Evolutionary conservation across 1,284 basidiomycete species (phyloP).

Genomic region (Entoloma clypeatum): DNA sequence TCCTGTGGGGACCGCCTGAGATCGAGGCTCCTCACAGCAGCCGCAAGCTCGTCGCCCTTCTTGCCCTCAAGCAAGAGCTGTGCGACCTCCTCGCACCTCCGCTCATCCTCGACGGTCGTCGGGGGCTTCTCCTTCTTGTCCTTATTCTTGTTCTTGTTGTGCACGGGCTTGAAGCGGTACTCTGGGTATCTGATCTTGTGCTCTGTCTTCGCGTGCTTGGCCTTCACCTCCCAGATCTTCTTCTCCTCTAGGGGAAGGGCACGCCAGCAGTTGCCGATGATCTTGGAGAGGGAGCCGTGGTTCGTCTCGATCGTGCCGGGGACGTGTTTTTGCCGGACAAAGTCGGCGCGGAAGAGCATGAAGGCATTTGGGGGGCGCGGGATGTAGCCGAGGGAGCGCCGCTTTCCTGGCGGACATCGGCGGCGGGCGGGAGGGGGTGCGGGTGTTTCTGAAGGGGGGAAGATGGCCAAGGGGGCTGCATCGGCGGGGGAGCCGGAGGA

Average conservation of each 20-base stretch:
- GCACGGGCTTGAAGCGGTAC: slow-evolving; percentile 68
- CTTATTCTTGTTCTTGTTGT: slow-evolving; percentile 47
- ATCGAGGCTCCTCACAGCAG: slow-evolving; percentile 58
- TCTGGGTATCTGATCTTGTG: slow-evolving; percentile 63
- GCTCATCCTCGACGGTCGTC: slow-evolving; percentile 45
- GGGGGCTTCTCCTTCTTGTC: slow-evolving; percentile 19
- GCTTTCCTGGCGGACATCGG: slow-evolving; percentile 51
- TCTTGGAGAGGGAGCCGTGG: slow-evolving; percentile 73
- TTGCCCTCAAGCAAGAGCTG: slow-evolving; percentile 57
- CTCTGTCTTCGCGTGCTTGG: slow-evolving; percentile 62
- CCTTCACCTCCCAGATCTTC: slow-evolving; percentile 59
- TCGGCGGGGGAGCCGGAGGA: slow-evolving; percentile 28
- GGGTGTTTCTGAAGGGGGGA: slow-evolving; percentile 43
- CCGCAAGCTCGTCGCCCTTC: slow-evolving; percentile 61
- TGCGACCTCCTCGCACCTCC: slow-evolving; percentile 54
- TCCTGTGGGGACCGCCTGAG: slow-evolving; percentile 16
- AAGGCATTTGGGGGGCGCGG: slow-evolving; percentile 91
- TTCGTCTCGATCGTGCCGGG: slow-evolving; percentile 82
- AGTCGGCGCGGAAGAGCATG: slow-evolving; percentile 90
- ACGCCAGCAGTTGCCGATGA: slow-evolving; percentile 72
- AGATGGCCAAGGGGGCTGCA: slow-evolving; percentile 34
- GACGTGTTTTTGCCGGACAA: slow-evolving; percentile 77
- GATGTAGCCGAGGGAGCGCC: slow-evolving; percentile 68
- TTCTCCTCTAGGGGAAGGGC: slow-evolving; percentile 64
- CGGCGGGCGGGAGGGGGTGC: slow-evolving; percentile 36